Evolutionary conservation across 2,329 filamentous ascomycete species (phyloP), one percentile per base, ranked within the genome.

Genomic region (Hymenoscyphus linearis): DNA sequence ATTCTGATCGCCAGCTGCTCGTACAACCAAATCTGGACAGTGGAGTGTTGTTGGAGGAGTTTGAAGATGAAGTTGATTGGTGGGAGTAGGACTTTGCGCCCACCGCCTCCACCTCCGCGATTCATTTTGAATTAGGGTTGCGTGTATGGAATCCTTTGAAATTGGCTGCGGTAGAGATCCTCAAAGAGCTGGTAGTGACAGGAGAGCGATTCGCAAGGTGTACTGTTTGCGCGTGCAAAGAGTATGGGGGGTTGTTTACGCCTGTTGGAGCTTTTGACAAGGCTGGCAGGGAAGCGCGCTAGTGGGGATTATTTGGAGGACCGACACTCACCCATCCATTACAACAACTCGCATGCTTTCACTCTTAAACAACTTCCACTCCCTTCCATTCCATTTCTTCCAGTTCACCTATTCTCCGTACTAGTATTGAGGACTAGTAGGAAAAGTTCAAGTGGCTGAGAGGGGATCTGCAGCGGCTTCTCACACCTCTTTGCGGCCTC

Each of bases 1-100:
- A 99, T 97, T 63, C 95, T 84, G 73, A 96, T 93, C 14, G 87
- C 87, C 59, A 98, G 81, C 82, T 99, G 95, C 79, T 99, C 95
- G 76, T 96, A 98, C 50, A 99, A 81, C 95, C 95, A 99, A 73
- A 99, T 90, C 70, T 90, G 91, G 44, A 98, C 91, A 1, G 89
- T 93, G 16, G 89, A 87, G 72, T 92, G 72, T 66, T 71, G 70
- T 65, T 87, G 93, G 10, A 98, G 84, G 44, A 97, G 88, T 81
- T 95, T 96, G 85, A 95, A 95, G 75, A 95, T 93, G 77, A 92
- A 92, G 78, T 95, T 93, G 79, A 91, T 91, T 1, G 88, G 88
- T 62, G 87, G 87, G 68, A 90, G 82, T 66, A 90, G 81, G 67
- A 89, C 88, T 79, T 87, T 87, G 73, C 82, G 79, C 69, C 80